Percentiles rank a stretch among this genome's conserved stretches.
These are phyloP conservation scores for Candolleomyces efflorescens DNA, from an alignment of 768 basidiomycete species.

Conservation along the genomic window DNA sequence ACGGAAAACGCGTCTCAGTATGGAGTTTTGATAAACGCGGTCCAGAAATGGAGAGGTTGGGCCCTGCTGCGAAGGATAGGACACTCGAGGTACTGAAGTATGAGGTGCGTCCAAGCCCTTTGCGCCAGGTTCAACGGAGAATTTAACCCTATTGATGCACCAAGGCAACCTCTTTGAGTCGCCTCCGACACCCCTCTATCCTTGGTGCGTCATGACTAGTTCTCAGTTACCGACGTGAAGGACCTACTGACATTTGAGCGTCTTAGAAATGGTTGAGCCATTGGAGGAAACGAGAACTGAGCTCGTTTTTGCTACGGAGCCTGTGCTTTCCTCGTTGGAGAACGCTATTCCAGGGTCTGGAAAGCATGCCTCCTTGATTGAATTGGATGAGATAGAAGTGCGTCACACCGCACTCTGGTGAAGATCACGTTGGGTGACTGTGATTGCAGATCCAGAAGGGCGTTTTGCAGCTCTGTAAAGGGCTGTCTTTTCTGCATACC, in stretches of 20 bases:
- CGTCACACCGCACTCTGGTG: not conserved
- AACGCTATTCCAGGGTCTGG: slow-evolving; percentile 68
- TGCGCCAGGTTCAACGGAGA: not conserved
- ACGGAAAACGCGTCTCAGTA: slow-evolving; percentile 84
- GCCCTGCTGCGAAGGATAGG: slow-evolving; percentile 61
- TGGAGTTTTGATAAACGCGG: slow-evolving; percentile 89
- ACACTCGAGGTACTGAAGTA: slow-evolving; percentile 83
- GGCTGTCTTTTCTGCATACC: slow-evolving; percentile 84
- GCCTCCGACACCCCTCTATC: slow-evolving; percentile 89
- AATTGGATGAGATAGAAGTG: slow-evolving; percentile 96
- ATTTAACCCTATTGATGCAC: not conserved
- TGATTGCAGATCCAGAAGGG: slow-evolving; percentile 88
- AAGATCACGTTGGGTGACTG: slow-evolving; percentile 4
- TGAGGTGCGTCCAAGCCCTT: slow-evolving; percentile 52
- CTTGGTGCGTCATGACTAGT: slow-evolving; percentile 49
- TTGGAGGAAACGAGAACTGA: slow-evolving; percentile 89
- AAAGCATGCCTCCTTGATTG: slow-evolving; percentile 54
- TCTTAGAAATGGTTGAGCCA: slow-evolving; percentile 92
- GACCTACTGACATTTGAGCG: not conserved
- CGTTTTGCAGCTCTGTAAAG: slow-evolving; percentile 88
- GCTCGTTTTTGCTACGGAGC: slow-evolving; percentile 91
- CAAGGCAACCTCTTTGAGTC: slow-evolving; percentile 79
- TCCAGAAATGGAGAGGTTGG: slow-evolving; percentile 68
- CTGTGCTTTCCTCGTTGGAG: slow-evolving; percentile 76
- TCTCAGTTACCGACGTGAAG: not conserved